Evolutionary conservation across 164 flowering plant species (phyloP), one percentile per base, ranked within the genome.

Genomic region (Magnolia changhungtana): DNA sequence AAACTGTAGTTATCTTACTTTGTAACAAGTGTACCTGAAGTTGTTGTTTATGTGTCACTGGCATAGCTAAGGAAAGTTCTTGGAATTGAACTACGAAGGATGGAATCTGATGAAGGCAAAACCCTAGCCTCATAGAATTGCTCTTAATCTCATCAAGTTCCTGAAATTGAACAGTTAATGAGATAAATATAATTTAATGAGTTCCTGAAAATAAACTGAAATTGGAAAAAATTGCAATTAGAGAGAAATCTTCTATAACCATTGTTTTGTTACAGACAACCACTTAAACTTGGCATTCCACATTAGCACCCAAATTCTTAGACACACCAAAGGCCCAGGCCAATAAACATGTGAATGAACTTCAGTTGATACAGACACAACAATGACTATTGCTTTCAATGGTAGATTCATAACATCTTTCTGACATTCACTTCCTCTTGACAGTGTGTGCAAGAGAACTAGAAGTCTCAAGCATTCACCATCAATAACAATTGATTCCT

Each of bases 61-160:
- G 93, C 96, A 96, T 90, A 64, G 87, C 87, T 50, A 94, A 75
- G 78, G 94, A 79, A 68, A 84, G 87, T 77, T 96, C 98, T 86
- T 88, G 94, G 80, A 96, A 86, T 70, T 81, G 83, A 71, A 75
- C 78, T 64, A 94, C 89, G 9, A 92, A 88, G 52, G 92, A 86
- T 82, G 97, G 90, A 74, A 86, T 79, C 83, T 94, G 96, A 81
- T 94, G 96, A 82, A 94, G 86, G 83, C 88, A 95, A 80, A 96
- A 86, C 73, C 94, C 96, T 81, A 94, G 87, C 82, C 75, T 86
- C 72, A 89, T 55, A 11, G 94, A 87, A 5, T 84, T 85, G 76
- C 77, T 85, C 83, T 87, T 89, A 51, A 96, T 74, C 61, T 91
- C 97, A 73, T 37, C 76, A 69, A 83, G 78, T 82, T 91, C 98